Evolutionary conservation across 495 filamentous ascomycete species (phyloP).

Genomic region (Hypomontagnella monticulosa): DNA sequence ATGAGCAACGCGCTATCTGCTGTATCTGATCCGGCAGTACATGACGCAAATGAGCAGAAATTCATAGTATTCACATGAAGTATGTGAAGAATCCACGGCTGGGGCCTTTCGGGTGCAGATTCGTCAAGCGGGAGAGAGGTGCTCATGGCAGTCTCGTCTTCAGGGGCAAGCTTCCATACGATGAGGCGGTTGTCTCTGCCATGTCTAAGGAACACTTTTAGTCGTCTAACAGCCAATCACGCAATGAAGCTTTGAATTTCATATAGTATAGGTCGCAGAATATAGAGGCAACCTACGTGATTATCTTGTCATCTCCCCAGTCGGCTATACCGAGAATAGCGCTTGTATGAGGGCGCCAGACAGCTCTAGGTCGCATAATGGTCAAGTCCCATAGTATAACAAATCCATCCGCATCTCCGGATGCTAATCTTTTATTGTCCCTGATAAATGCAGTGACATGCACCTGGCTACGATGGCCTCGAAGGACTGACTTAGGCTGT

Average conservation of each 20-base stretch:
- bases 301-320: conserved; percentile 69
- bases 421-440: conserved; percentile 78
- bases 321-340: conserved; percentile 77
- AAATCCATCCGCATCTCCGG: conserved; percentile 92
- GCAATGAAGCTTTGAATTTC: not conserved
- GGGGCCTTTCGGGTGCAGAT: conserved; percentile 56
- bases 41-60: conserved; percentile 89
- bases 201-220: conserved; percentile 66
- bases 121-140: conserved; percentile 76
- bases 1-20: conserved; percentile 61
- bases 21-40: conserved; percentile 41
- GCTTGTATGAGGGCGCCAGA: conserved; percentile 87
- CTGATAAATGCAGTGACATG: conserved; percentile 80
- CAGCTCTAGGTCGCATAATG: conserved; percentile 81
- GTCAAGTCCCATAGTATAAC: conserved; percentile 85
- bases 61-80: conserved; percentile 92
- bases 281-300: conserved; percentile 72
- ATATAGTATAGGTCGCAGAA: conserved; percentile 13
- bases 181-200: conserved; percentile 88
- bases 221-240: conserved; percentile 16
- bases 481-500: conserved; percentile 84
- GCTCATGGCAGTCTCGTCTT: conserved; percentile 72
- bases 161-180: conserved; percentile 76
- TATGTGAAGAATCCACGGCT: conserved; percentile 87
- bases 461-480: conserved; percentile 84